phyloP scores from a whole-genome alignment of 306 rosid genomes.

The Benincasa hispida region DNA sequence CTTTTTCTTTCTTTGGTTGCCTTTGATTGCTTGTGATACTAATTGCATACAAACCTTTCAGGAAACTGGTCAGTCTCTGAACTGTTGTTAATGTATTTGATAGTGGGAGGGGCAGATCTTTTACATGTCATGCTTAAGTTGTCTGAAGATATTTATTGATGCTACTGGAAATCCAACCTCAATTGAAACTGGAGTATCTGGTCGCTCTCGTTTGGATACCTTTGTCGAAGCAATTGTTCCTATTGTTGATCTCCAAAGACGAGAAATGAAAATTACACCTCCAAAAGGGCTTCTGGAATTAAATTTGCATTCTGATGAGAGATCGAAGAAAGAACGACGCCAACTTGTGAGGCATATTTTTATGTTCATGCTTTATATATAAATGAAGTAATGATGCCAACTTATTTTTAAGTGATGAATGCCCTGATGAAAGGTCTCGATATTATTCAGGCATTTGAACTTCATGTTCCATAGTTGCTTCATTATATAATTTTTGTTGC shows the following conservation, averaged over 20 bases:
- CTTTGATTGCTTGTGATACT: slow-evolving; percentile 9
- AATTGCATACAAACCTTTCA: slow-evolving; percentile 24
- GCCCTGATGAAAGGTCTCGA: neutral
- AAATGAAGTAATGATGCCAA: neutral
- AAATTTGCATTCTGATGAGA: slow-evolving; percentile 64
- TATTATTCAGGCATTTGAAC: neutral
- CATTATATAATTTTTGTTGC: neutral
- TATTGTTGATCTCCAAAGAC: slow-evolving; percentile 48
- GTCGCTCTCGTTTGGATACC: slow-evolving; percentile 81
- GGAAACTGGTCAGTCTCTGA: slow-evolving; percentile 62
- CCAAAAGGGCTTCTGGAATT: slow-evolving; percentile 92
- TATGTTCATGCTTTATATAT: slow-evolving; percentile 20
- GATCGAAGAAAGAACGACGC: slow-evolving; percentile 93
- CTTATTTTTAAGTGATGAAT: neutral
- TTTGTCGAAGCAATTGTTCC: slow-evolving; percentile 96
- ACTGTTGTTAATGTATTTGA: slow-evolving; percentile 57
- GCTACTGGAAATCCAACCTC: slow-evolving; percentile 46
- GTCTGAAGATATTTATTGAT: slow-evolving; percentile 40
- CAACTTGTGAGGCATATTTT: slow-evolving; percentile 82
- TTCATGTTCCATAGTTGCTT: neutral
- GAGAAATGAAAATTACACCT: slow-evolving; percentile 75
- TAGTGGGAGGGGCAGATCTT: slow-evolving; percentile 78
- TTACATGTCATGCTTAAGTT: slow-evolving; percentile 66
- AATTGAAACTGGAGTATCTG: slow-evolving; percentile 30
- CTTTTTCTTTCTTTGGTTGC: neutral